A percentile compares a stretch with the other conserved stretches of the same genome.
These are phyloP conservation scores for Aspergillus nomiae DNA, from an alignment of 2,329 filamentous ascomycete species.

Conservation along the genomic window DNA sequence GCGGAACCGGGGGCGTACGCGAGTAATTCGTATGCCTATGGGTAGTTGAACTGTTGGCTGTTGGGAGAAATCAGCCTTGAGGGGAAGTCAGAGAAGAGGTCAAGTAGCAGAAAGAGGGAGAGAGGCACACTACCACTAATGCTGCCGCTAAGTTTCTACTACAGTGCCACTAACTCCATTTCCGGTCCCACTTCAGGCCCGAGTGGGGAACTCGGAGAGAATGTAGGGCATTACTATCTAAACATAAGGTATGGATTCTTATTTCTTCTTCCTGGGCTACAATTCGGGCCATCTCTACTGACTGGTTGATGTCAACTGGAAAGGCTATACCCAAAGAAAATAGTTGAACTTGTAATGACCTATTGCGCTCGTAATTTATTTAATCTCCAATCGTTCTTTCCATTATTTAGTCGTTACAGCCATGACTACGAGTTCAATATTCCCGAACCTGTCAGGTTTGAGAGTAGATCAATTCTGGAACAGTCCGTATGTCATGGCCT, in stretches of 20 bases:
- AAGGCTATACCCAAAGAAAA: no score
- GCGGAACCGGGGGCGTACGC: background rate
- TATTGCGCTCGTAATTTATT: background rate
- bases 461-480: background rate
- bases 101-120: conserved; percentile 6
- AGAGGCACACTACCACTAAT: conserved; percentile 1
- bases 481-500: background rate
- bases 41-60: background rate
- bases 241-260: background rate
- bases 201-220: background rate
- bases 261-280: background rate
- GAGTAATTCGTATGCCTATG: background rate
- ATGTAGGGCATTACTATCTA: background rate
- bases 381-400: background rate
- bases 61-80: conserved; percentile 3
- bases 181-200: conserved; percentile 3
- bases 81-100: conserved; percentile 10
- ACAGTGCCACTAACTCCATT: conserved; percentile 1
- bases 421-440: background rate
- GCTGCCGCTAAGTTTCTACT: background rate
- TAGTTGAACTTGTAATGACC: background rate
- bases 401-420: background rate
- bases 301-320: no score
- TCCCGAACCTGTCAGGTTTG: background rate
- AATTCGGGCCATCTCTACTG: background rate